Evolutionary conservation across 2,329 filamentous ascomycete genomes (phyloP).

Genomic region (Cryoendolithus antarcticus): DNA sequence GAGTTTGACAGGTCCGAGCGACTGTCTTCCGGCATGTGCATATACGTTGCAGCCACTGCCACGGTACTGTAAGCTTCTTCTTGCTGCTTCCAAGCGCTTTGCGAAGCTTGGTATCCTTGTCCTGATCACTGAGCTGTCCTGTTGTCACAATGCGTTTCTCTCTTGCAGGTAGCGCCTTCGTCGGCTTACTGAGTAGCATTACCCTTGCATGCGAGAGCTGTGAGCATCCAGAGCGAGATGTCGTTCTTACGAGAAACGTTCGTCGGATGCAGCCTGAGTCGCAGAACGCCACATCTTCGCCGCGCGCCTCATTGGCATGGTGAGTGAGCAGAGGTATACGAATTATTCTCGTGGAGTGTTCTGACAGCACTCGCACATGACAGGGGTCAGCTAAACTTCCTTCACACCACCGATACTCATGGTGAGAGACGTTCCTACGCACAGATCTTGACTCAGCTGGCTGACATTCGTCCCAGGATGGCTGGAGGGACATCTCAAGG

Average conservation of each 20-base stretch:
- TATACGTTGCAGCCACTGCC: background rate
- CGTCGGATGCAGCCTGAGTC: slow-evolving; percentile 35
- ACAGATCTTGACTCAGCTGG: background rate
- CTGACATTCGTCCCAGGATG: background rate
- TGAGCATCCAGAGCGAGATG: slow-evolving; percentile 28
- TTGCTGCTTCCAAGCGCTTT: background rate
- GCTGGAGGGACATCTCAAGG: slow-evolving; percentile 34
- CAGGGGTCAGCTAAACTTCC: slow-evolving; percentile 50
- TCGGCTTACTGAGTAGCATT: slow-evolving; percentile 1
- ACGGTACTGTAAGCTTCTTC: background rate
- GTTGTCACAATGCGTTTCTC: background rate
- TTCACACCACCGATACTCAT: slow-evolving; percentile 52
- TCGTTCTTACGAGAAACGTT: slow-evolving; percentile 29
- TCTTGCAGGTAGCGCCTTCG: slow-evolving; percentile 10
- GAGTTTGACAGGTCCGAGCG: background rate
- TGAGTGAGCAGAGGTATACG: slow-evolving; percentile 13
- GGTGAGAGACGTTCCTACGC: slow-evolving; percentile 24
- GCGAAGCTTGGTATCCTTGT: background rate
- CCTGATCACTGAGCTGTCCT: background rate
- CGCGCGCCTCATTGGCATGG: slow-evolving; percentile 39
- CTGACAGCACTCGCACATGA: no score
- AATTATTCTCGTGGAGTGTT: no score
- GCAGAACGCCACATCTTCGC: slow-evolving; percentile 25
- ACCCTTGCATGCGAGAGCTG: slow-evolving; percentile 25
- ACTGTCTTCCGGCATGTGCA: background rate